These are phyloP conservation scores for Fusarium brevicatenulatum DNA, from an alignment of 2,329 filamentous ascomycete genomes.

Conservation along the genomic window DNA sequence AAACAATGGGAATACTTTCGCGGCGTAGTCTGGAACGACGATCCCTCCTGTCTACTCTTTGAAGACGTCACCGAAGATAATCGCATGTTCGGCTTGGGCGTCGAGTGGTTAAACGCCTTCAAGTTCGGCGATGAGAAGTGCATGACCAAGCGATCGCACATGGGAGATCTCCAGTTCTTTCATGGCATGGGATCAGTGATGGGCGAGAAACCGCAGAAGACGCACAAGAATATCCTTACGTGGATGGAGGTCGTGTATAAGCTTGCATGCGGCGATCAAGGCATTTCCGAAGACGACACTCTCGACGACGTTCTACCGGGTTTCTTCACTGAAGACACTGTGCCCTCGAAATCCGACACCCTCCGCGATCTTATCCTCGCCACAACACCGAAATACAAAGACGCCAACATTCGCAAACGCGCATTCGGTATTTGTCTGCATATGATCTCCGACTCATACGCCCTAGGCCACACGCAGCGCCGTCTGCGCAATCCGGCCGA, in stretches of 20 bases:
- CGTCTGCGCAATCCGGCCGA: constrained; percentile 17
- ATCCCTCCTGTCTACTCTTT: constrained; percentile 27
- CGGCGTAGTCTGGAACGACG: constrained; percentile 30
- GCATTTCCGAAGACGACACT: neutral
- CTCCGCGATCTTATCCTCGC: constrained; percentile 25
- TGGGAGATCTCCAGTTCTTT: constrained; percentile 33
- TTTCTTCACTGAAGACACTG: constrained; percentile 1
- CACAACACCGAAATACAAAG: constrained; percentile 21
- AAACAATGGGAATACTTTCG: constrained; percentile 32
- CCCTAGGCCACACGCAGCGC: constrained; percentile 21
- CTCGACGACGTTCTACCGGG: neutral
- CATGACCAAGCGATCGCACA: constrained; percentile 27
- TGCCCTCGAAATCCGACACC: neutral
- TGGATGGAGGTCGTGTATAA: constrained; percentile 37
- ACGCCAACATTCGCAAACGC: constrained; percentile 5
- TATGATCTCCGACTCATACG: constrained; percentile 32
- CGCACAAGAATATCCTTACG: neutral
- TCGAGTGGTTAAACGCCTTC: constrained; percentile 22
- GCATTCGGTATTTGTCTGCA: constrained; percentile 29
- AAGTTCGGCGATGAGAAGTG: constrained; percentile 24
- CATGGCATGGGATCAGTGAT: constrained; percentile 21
- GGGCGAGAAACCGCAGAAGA: constrained; percentile 23
- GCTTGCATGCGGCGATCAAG: constrained; percentile 21
- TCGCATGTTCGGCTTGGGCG: constrained; percentile 14
- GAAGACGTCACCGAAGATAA: constrained; percentile 15